Conservation (phyloP, 2,329 filamentous ascomycete genomes). For the Colletotrichum camelliae region DNA sequence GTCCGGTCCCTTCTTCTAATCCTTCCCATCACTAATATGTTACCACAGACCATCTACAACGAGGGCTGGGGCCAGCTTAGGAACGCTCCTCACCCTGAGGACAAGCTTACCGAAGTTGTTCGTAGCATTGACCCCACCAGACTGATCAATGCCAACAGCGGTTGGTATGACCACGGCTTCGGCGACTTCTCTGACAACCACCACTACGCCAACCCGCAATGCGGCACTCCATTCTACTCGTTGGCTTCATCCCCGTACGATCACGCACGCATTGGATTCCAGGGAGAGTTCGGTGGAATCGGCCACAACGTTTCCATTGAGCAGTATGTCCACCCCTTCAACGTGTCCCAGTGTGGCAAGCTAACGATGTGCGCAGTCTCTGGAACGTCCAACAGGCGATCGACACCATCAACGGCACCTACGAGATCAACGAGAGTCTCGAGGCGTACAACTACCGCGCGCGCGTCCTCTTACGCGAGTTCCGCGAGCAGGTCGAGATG, state of each 20-base stretch:
- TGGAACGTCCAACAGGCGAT: constrained; percentile 69
- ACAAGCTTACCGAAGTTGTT: constrained; percentile 59
- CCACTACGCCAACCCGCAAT: constrained; percentile 75
- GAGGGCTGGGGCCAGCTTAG: constrained; percentile 72
- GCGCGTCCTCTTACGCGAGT: constrained; percentile 63
- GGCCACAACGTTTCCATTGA: constrained; percentile 68
- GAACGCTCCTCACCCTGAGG: constrained; percentile 57
- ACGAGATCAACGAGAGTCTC: constrained; percentile 66
- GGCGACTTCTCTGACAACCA: constrained; percentile 75
- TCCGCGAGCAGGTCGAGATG: constrained; percentile 63
- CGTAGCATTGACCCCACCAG: constrained; percentile 65
- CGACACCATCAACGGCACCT: constrained; percentile 67
- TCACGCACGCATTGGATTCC: constrained; percentile 65
- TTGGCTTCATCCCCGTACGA: constrained; percentile 61
- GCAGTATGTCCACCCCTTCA: constrained; percentile 47
- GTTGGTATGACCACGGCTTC: constrained; percentile 72
- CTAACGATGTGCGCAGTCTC: constrained; percentile 44
- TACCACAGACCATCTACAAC: constrained; percentile 67
- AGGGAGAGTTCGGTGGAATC: constrained; percentile 75
- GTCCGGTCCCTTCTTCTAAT: constrained; percentile 7
- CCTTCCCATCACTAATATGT: neutral
- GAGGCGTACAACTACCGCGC: constrained; percentile 72
- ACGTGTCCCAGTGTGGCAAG: neutral
- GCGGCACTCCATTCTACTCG: constrained; percentile 73
- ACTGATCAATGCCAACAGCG: constrained; percentile 66